Evolutionary conservation across 768 basidiomycete genomes (phyloP).

Genomic region (Lentinula lateritia): DNA sequence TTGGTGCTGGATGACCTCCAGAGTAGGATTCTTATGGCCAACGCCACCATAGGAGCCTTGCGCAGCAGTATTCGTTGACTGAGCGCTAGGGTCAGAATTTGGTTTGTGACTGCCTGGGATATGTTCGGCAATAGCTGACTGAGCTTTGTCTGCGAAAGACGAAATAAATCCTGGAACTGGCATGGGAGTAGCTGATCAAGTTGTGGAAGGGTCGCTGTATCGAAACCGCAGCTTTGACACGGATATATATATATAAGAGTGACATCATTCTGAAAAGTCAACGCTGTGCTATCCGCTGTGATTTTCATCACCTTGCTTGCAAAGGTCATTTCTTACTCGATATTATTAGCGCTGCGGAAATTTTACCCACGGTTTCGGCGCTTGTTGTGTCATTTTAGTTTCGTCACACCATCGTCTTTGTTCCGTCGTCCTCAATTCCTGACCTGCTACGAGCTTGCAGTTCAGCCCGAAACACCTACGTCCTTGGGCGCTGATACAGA

Average conservation of each 20-base stretch:
- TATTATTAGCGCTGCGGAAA: too few relatives aligned
- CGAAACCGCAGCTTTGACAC: not conserved
- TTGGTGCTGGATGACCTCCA: slow-evolving; percentile 66
- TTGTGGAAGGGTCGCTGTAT: not conserved
- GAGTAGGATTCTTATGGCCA: slow-evolving; percentile 44
- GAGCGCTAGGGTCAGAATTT: slow-evolving; percentile 28
- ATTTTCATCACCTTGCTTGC: too few relatives aligned
- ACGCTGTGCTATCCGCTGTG: not conserved
- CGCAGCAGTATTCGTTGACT: slow-evolving; percentile 37
- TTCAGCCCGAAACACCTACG: too few relatives aligned
- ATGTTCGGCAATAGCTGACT: slow-evolving; percentile 58
- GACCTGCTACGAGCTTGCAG: too few relatives aligned
- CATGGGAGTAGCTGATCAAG: slow-evolving; percentile 32
- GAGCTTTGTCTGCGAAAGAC: slow-evolving; percentile 72
- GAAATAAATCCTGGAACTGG: slow-evolving; percentile 58
- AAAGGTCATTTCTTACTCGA: too few relatives aligned
- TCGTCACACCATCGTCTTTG: too few relatives aligned
- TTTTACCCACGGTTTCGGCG: too few relatives aligned
- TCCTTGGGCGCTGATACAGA: too few relatives aligned
- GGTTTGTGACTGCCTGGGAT: slow-evolving; percentile 37
- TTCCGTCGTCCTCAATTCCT: too few relatives aligned
- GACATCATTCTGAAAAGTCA: not conserved
- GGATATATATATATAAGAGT: not conserved
- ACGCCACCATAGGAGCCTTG: slow-evolving; percentile 23
- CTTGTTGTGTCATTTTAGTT: too few relatives aligned